These are phyloP conservation scores for Rhynchospora pubera DNA, from an alignment of 176 grass and related monocot species.

Conservation along the genomic window DNA sequence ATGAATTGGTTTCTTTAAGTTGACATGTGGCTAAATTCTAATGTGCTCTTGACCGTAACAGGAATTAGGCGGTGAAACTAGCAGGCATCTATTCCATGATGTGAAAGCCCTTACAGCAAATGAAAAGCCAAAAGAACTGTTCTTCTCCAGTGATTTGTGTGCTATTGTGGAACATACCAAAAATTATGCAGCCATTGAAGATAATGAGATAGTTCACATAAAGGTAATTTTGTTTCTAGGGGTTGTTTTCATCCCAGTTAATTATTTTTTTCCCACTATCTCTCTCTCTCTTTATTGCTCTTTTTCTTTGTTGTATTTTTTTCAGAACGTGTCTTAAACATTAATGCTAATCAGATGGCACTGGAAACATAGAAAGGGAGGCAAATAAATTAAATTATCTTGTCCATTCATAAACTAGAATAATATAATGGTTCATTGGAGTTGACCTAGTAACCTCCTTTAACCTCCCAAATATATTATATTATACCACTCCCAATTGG, in stretches of 20 bases:
- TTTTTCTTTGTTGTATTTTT: background rate
- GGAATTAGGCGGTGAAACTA: conserved; percentile 60
- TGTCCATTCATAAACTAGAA: background rate
- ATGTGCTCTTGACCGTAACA: conserved; percentile 21
- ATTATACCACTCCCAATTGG: background rate
- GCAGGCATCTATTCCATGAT: conserved; percentile 60
- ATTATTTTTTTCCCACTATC: background rate
- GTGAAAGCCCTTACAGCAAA: conserved; percentile 71
- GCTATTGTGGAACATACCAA: conserved; percentile 98
- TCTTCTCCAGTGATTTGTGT: conserved; percentile 93
- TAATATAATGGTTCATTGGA: background rate
- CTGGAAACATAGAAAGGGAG: background rate
- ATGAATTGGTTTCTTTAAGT: background rate
- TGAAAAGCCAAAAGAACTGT: conserved; percentile 74
- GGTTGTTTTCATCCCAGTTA: background rate
- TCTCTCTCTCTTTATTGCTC: background rate
- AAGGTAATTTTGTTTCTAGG: conserved; percentile 42
- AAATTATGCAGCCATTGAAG: conserved; percentile 83
- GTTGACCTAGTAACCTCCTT: background rate
- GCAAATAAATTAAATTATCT: background rate
- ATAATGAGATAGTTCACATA: conserved; percentile 87
- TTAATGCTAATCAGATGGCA: background rate
- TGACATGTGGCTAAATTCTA: background rate
- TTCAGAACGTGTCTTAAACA: background rate
- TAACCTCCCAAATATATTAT: background rate